Conservation (phyloP, 768 basidiomycete species). For the Termitomyces heimii region DNA sequence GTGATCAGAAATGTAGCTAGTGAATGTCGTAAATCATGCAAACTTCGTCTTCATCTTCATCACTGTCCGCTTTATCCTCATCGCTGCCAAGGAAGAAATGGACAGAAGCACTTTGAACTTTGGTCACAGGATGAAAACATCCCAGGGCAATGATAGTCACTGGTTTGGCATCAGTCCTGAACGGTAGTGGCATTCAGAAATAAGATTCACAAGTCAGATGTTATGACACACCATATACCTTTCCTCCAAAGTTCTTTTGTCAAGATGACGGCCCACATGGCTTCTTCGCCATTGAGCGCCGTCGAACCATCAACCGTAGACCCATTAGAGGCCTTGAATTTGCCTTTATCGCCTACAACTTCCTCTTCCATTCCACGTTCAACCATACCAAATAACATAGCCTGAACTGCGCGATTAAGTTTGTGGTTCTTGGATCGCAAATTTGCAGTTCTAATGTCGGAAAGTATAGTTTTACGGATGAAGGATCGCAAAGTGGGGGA, state of each 20-base stretch:
- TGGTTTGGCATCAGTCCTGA: slow-evolving; percentile 84
- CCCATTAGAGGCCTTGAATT: slow-evolving; percentile 38
- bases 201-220: background rate
- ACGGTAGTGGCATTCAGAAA: background rate
- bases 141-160: slow-evolving; percentile 89
- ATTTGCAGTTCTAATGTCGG: slow-evolving; percentile 91
- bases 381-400: slow-evolving; percentile 94
- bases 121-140: slow-evolving; percentile 88
- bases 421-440: slow-evolving; percentile 87
- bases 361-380: slow-evolving; percentile 86
- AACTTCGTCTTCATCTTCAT: slow-evolving; percentile 63
- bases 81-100: slow-evolving; percentile 97
- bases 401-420: slow-evolving; percentile 92
- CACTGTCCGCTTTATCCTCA: slow-evolving; percentile 66
- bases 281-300: slow-evolving; percentile 65
- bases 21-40: background rate
- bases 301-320: slow-evolving; percentile 31
- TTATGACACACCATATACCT: slow-evolving; percentile 63
- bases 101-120: slow-evolving; percentile 90
- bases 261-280: slow-evolving; percentile 95
- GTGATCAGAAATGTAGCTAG: background rate
- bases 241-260: slow-evolving; percentile 95
- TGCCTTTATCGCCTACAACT: slow-evolving; percentile 81
- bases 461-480: slow-evolving; percentile 90
- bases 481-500: slow-evolving; percentile 77